Conservation (phyloP, 2,329 filamentous ascomycete species). For the Thelonectria blattea region DNA sequence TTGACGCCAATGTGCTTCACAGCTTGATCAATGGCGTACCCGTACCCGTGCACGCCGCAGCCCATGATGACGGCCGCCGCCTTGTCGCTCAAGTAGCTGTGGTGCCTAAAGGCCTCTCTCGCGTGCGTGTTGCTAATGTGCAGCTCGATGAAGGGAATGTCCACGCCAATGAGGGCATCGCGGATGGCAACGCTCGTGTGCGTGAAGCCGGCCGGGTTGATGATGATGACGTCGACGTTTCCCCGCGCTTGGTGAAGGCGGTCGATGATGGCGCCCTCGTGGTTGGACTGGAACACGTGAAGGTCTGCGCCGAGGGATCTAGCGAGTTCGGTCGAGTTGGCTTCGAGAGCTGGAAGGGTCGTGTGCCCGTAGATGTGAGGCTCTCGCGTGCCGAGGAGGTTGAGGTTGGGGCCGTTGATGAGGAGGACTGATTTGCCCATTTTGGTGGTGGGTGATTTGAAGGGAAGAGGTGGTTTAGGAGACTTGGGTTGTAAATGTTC, state of each 20-base stretch:
- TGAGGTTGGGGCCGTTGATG: slow-evolving; percentile 80
- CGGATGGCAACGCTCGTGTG: slow-evolving; percentile 75
- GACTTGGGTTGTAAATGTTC: not conserved
- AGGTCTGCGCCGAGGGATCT: slow-evolving; percentile 53
- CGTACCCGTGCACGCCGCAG: slow-evolving; percentile 14
- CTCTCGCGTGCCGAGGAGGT: slow-evolving; percentile 76
- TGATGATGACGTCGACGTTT: slow-evolving; percentile 63
- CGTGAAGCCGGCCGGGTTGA: slow-evolving; percentile 75
- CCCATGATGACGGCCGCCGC: slow-evolving; percentile 66
- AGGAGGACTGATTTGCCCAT: slow-evolving; percentile 59
- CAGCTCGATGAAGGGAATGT: slow-evolving; percentile 74
- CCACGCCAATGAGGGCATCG: slow-evolving; percentile 70
- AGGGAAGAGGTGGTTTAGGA: not conserved
- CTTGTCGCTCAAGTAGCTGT: slow-evolving; percentile 76
- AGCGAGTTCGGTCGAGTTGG: slow-evolving; percentile 56
- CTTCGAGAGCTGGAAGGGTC: slow-evolving; percentile 67
- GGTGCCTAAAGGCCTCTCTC: slow-evolving; percentile 69
- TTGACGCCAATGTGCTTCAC: slow-evolving; percentile 11
- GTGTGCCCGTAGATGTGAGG: slow-evolving; percentile 73
- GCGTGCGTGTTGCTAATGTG: slow-evolving; percentile 76
- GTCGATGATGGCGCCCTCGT: slow-evolving; percentile 75
- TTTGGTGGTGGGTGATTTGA: not conserved
- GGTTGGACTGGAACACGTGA: slow-evolving; percentile 73
- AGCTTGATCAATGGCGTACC: slow-evolving; percentile 14
- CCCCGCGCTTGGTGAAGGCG: slow-evolving; percentile 69